These are phyloP conservation scores for Penicillium sp. DNA, from an alignment of 2,329 filamentous ascomycete genomes.

Conservation along the genomic window DNA sequence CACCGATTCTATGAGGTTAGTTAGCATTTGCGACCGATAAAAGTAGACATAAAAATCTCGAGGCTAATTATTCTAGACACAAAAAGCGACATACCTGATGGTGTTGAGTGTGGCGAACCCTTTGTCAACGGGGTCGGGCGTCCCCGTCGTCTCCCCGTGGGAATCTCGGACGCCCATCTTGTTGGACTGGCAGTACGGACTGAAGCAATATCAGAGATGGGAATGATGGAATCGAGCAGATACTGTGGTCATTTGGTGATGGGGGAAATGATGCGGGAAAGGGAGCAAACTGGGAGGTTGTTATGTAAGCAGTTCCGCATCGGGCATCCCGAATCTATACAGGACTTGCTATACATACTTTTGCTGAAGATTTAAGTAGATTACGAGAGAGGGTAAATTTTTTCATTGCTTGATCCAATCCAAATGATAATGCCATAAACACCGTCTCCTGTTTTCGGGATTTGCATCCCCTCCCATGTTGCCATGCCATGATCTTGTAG, in stretches of 20 bases:
- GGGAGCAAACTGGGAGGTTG: slow-evolving; percentile 7
- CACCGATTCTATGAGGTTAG: slow-evolving; percentile 56
- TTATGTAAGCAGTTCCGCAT: slow-evolving; percentile 10
- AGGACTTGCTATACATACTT: neutral
- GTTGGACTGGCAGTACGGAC: slow-evolving; percentile 6
- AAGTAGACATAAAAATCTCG: slow-evolving; percentile 17
- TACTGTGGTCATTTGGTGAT: neutral
- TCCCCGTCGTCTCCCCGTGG: slow-evolving; percentile 54
- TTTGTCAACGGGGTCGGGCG: slow-evolving; percentile 65
- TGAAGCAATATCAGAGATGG: slow-evolving; percentile 5
- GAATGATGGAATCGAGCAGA: slow-evolving; percentile 7
- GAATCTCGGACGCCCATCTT: slow-evolving; percentile 58
- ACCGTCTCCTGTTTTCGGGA: neutral
- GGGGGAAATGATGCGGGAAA: slow-evolving; percentile 7
- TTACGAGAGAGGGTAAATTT: neutral
- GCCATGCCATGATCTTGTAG: slow-evolving; percentile 5
- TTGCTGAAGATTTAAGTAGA: neutral
- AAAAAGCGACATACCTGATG: slow-evolving; percentile 60
- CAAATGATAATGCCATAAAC: neutral
- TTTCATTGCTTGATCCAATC: neutral
- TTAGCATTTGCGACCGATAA: slow-evolving; percentile 40
- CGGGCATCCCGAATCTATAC: neutral
- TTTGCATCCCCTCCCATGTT: neutral
- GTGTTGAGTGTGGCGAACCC: slow-evolving; percentile 83
- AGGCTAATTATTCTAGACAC: slow-evolving; percentile 4